Evolutionary conservation across 2,329 filamentous ascomycete genomes (phyloP), one percentile per base, ranked within the genome.

Genomic region (Fusarium nurragi): DNA sequence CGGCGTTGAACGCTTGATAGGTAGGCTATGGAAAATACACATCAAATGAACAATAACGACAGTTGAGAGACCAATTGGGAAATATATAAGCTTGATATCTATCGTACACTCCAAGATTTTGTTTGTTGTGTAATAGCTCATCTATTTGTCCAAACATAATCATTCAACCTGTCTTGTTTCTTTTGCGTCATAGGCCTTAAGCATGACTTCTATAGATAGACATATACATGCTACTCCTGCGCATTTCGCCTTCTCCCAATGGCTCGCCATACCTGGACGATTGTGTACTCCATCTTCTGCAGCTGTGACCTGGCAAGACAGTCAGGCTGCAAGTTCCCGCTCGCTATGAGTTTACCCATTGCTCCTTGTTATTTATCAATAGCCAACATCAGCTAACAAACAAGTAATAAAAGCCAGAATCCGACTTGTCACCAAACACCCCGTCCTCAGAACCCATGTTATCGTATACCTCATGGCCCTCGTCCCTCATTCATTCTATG

Each of bases 1-100:
- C 62, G 74, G 71, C 74, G 71, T 76, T 75, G 72, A 73, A 73
- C 66, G 68, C 69, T 67, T 60, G 69, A 62, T 58, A 71, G 68
- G 56, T 58, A 71, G 66, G 68, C 59, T 54, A 63, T 54, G 68
- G 64, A 70, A 67, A 69, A 71, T 61, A 71, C 54, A 70, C 51
- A 60, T 54, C 39, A 50, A 67, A 55, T 60, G 50, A 57, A 54
- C 38, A 64, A 50, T 54, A 12, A 36, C 26, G 18, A 34, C 25
- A 40, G 5, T n/a, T 30, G 21, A 22, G 32, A 34, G 32, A 34
- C 9, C 16, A n/a, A 30, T 10, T n/a, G 6, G 5, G 32, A 34
- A 16, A 18, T 2, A 2, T n/a, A 9, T 5, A n/a, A 34, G 30
- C 16, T 16, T 16, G 30, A 10, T 34, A 16, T 11, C 16, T 4